These are phyloP conservation scores for Rhododendron williamsianum DNA, from an alignment of 148 eudicot species.

Conservation along the genomic window DNA sequence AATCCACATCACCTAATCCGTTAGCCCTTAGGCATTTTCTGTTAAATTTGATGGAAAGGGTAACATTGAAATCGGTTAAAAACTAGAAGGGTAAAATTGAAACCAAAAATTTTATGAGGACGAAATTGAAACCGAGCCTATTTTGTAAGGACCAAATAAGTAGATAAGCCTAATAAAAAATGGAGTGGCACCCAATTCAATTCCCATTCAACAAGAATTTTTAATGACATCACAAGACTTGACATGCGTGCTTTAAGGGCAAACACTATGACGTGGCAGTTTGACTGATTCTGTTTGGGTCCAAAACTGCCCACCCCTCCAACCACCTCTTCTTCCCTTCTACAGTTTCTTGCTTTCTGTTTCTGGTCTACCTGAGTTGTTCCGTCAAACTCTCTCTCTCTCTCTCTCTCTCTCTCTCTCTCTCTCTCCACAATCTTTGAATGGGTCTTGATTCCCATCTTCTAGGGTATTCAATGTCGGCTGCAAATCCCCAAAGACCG, in stretches of 20 bases:
- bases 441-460: constrained; percentile 3
- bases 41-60: too few relatives aligned
- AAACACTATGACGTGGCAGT: constrained; percentile 14
- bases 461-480: constrained; percentile 22
- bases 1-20: too few relatives aligned
- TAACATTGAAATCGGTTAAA: too few relatives aligned
- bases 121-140: too few relatives aligned
- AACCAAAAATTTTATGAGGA: too few relatives aligned
- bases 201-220: neutral
- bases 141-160: too few relatives aligned
- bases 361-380: constrained; percentile 4
- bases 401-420: constrained; percentile 14
- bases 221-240: constrained; percentile 20
- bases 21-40: too few relatives aligned
- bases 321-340: neutral
- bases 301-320: constrained; percentile 17
- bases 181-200: too few relatives aligned
- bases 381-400: neutral
- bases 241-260: constrained; percentile 6
- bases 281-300: constrained; percentile 24
- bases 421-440: constrained; percentile 7
- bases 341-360: neutral
- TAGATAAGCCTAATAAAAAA: too few relatives aligned
- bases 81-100: too few relatives aligned
- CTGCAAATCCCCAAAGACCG: constrained; percentile 10